Base-by-base conservation (phyloP, 176 grass and related monocot species). In the Puya raimondii region DNA sequence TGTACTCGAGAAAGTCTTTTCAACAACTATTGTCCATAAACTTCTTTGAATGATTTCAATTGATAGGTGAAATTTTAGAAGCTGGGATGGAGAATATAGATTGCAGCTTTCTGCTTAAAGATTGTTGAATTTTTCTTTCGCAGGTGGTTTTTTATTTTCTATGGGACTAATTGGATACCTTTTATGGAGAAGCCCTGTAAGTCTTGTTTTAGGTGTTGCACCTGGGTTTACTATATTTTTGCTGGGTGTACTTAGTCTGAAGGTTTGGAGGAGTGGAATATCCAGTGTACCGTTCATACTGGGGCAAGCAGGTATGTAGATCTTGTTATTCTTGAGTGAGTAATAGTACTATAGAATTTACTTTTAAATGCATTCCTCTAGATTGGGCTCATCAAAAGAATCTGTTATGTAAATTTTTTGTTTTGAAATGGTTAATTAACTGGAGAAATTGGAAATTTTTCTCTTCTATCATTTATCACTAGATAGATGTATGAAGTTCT, bases 261-360 rank as follows among this genome's bases (percentile, higher is more conserved):
- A 85, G 50, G 93, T 89, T 33, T 97, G 93, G 89, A 92, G 86
- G 70, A 84, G 81, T 69, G 86, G 93, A 57, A 76, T 82, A 64
- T 92, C 93, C 56, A 90, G 93, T 70, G 72, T 92, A 67, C 93
- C 86, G 1, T 97, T 87, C 65, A 85, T 92, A 79, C 59, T 97
- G 71, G 93, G 83, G 7, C 93, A 97, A 97, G 76, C 81, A 90
- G 89, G 93, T 97, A 85, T 33, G 33, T 81, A 42, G 72, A 66
- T 33, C 42, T 64, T 59, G 51, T 33, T 76, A 12, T 64, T 17
- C 18, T 66, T 64, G 16, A 56, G 47, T 78, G 6, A 53, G 25
- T 42, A 42, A 42, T 42, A 42, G 33, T 42, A 42, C 33, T 42
- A 42, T 49, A 53, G 18, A 27, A 74, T 68, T 66, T n/a, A 67